Base-by-base conservation (phyloP, 805 yeast species). In the Candida yuanshanica region DNA sequence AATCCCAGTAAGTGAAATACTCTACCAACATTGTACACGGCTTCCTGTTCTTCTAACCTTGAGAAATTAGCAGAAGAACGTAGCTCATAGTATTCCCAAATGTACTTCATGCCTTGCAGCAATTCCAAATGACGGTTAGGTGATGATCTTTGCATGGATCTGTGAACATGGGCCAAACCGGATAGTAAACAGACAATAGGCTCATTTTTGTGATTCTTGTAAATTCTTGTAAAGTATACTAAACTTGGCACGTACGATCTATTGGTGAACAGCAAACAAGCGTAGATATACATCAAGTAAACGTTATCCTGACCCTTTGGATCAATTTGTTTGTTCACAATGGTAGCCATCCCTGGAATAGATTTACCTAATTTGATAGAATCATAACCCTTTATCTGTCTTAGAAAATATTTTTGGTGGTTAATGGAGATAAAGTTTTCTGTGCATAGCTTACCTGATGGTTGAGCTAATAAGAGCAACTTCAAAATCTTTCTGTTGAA, bases 321-420 rank as follows among this genome's bases (percentile, higher is more conserved):
- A 33, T 64, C 62, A 21, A 76, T 68, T n/a, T 68, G 63, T 45
- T 70, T 74, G 33, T 81, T 77, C 0, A 77, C 60, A 11, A 87
- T 72, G 4, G 81, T 81, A 0, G 96, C 93, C 70, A 86, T 87
- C 1, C 97, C 97, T 2, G 76, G 65, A 16, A 88, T 76, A 11
- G 70, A 69, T 33, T 71, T 74, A 9, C 69, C 68, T 38, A 60
- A 56, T 23, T 78, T 71, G 13, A 83, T 54, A 3, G 93, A 76
- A 58, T 93, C 99, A 58, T 77, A 80, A 0, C 96, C 95, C 57
- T 91, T 93, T 48, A 91, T 69, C 52, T 90, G 97, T 50, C 99
- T 77, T 45, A 93, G 65, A 47, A 91, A 81, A 57, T 80, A 91
- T 59, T 93, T 93, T 53, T 91, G 98, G 55, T 87, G 91, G 46